Evolutionary conservation across 1,284 basidiomycete species (phyloP).

Genomic region (Kwoniella shivajii): DNA sequence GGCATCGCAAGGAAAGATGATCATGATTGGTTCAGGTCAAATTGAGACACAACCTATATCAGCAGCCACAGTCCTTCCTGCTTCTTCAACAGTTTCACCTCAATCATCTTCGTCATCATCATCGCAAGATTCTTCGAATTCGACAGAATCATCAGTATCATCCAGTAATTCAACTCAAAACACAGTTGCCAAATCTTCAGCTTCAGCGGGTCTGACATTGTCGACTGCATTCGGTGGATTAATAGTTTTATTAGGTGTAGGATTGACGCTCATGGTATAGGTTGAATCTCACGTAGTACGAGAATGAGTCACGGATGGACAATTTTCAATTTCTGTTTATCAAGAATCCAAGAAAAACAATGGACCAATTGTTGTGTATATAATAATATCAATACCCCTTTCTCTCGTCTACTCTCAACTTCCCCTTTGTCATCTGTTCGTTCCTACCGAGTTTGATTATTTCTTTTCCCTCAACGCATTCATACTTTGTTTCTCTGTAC

Average conservation of each 20-base stretch:
- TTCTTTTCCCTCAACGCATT: background rate
- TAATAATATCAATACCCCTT: background rate
- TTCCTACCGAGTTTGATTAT: too few relatives aligned
- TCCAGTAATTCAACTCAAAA: slow-evolving; percentile 5
- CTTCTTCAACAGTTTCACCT: slow-evolving; percentile 25
- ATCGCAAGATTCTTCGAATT: background rate
- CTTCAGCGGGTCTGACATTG: slow-evolving; percentile 17
- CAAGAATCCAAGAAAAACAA: too few relatives aligned
- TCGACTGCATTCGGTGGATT: background rate
- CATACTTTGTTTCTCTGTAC: background rate
- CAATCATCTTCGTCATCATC: background rate
- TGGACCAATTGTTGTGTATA: slow-evolving; percentile 10
- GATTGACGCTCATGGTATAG: background rate
- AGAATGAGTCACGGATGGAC: too few relatives aligned
- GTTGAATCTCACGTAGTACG: background rate
- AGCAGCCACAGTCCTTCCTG: slow-evolving; percentile 61
- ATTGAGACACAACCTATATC: slow-evolving; percentile 68
- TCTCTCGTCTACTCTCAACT: too few relatives aligned
- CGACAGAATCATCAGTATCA: background rate
- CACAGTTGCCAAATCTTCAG: slow-evolving; percentile 6
- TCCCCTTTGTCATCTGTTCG: too few relatives aligned
- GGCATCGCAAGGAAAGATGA: slow-evolving; percentile 72
- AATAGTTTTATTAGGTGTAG: background rate
- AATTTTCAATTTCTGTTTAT: background rate
- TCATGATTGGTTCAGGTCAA: slow-evolving; percentile 75